Evolutionary conservation across 1,284 basidiomycete genomes (phyloP), one percentile per base, ranked within the genome.

Genomic region (Fomes fomentarius): DNA sequence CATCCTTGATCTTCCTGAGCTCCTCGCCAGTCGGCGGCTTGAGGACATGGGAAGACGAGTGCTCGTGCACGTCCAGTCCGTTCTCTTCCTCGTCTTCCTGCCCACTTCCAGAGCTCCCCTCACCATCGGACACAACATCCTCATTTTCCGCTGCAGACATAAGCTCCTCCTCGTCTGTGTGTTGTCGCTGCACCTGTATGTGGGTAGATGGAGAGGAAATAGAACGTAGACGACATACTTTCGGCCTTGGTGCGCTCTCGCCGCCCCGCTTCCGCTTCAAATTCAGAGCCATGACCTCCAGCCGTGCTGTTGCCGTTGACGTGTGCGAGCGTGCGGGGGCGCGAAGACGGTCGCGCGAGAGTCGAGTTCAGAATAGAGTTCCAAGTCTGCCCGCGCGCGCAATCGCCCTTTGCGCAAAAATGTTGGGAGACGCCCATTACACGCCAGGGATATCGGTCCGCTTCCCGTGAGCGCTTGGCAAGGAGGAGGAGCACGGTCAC

Each of bases 1-100:
- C 84, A 67, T 93, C 84, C 67, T 87, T 89, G 57, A 94, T 86
- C 6, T 74, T 75, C 55, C 88, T 82, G 43, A 96, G 77, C 69
- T 96, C 93, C 56, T 88, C 80, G 33, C 85, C 84, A 19, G 82
- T 83, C 19, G 85, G 85, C 9, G 81, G 80, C 56, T 79, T 81
- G 25, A 39, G n/a, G 22, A n/a, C 21, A 39, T 26, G 34, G n/a
- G 52, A 24, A 44, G 48, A 22, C 33, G 47, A 7, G 38, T 24
- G 11, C 10, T 40, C 38, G 19, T 22, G 38, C 38, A 17, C 10
- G 10, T 24, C 15, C 21, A 24, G 21, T 40, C 21, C 21, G 5
- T 40, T 22, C 19, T 40, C 21, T 14, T 40, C 38, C 19, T 40
- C 38, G 8, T 40, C 38, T 8, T 24, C 38, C 1, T 22, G 21